A percentile compares a stretch with the other conserved stretches of the same genome.
These are phyloP conservation scores for Torulaspora franciscae DNA, from an alignment of 805 yeast species.

Conservation along the genomic window DNA sequence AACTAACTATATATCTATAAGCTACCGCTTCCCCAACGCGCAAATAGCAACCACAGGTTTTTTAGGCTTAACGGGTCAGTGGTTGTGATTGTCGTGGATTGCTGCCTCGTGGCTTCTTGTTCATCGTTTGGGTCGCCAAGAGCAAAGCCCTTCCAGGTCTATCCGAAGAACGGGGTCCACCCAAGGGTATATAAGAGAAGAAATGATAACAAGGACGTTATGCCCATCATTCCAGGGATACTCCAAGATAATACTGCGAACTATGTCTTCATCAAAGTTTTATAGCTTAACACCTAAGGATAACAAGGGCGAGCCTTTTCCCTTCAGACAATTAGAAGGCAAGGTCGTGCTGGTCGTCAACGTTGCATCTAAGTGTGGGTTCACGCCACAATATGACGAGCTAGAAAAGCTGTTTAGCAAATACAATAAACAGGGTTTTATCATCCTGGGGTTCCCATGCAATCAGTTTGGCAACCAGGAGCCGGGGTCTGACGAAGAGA, in stretches of 20 bases:
- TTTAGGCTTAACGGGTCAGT: neutral
- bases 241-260: slow-evolving; percentile 20
- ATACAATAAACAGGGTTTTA: slow-evolving; percentile 59
- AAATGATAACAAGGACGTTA: neutral
- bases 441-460: slow-evolving; percentile 81
- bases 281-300: slow-evolving; percentile 63
- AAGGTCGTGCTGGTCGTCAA: slow-evolving; percentile 81
- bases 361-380: slow-evolving; percentile 81
- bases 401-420: slow-evolving; percentile 63
- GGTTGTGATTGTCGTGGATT: neutral
- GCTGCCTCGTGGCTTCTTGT: neutral
- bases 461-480: slow-evolving; percentile 84
- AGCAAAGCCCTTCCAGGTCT: neutral
- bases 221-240: neutral
- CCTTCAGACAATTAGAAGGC: slow-evolving; percentile 60
- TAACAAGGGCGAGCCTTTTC: slow-evolving; percentile 51
- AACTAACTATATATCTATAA: neutral
- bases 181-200: neutral
- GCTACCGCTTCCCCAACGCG: neutral
- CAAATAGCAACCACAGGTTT: neutral
- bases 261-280: slow-evolving; percentile 40
- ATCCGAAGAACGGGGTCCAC: neutral
- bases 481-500: slow-evolving; percentile 64
- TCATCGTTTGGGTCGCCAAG: neutral
- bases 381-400: slow-evolving; percentile 71